phyloP scores from a whole-genome alignment of 805 yeast genomes.

The Candida cerambycidarum region DNA sequence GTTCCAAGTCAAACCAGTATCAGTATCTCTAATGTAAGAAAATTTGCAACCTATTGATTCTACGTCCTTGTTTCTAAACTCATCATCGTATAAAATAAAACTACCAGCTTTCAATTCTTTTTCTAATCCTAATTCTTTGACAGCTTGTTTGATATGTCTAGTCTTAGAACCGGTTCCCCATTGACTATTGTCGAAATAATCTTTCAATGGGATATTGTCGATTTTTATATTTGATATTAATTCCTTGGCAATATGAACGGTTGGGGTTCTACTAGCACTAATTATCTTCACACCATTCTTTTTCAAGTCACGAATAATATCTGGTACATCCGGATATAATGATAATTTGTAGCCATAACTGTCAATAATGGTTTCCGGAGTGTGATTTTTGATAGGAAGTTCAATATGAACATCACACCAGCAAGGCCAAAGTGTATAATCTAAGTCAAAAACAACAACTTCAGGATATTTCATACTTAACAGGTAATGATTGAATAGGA shows the following conservation, averaged over 20 bases:
- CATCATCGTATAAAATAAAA: constrained; percentile 71
- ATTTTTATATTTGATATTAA: constrained; percentile 55
- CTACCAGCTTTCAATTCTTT: constrained; percentile 44
- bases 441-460: constrained; percentile 71
- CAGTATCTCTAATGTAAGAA: constrained; percentile 58
- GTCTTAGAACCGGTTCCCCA: constrained; percentile 70
- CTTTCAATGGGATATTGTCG: constrained; percentile 50
- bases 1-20: constrained; percentile 54
- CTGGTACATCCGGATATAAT: constrained; percentile 68
- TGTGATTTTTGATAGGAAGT: constrained; percentile 48
- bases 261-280: constrained; percentile 77
- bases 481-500: not conserved
- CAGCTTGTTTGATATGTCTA: constrained; percentile 52
- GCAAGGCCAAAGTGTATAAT: constrained; percentile 78
- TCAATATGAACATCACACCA: constrained; percentile 79
- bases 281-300: constrained; percentile 50
- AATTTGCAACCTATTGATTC: constrained; percentile 69
- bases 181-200: constrained; percentile 56
- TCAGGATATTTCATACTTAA: constrained; percentile 10
- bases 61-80: constrained; percentile 74
- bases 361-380: constrained; percentile 46
- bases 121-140: constrained; percentile 47
- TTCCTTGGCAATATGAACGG: constrained; percentile 74
- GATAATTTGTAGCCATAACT: constrained; percentile 53
- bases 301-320: constrained; percentile 54